phyloP scores from a whole-genome alignment of 2,329 filamentous ascomycete species.

The Alternaria gansuensis region DNA sequence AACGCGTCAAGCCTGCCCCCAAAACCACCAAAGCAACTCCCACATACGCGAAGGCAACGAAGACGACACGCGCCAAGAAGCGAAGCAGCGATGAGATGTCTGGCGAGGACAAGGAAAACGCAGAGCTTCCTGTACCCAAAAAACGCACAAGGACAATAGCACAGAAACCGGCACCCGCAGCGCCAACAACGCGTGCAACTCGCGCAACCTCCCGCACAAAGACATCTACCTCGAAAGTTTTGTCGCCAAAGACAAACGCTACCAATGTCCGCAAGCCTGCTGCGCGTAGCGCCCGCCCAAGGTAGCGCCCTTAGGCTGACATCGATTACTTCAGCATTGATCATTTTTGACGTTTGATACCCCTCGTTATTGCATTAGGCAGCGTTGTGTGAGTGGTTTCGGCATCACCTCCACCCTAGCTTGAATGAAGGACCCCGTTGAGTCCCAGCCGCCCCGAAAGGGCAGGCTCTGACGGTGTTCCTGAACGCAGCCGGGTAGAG shows the following conservation, averaged over 20 bases:
- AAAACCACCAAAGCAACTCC: constrained; percentile 25
- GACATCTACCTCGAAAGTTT: constrained; percentile 24
- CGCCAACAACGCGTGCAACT: constrained; percentile 29
- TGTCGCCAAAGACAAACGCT: constrained; percentile 40
- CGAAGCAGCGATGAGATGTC: constrained; percentile 41
- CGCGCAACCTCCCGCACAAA: constrained; percentile 39
- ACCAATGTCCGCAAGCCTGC: constrained; percentile 29
- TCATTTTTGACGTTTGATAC: constrained; percentile 28
- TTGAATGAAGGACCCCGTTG: constrained; percentile 24
- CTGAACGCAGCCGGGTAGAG: constrained; percentile 25
- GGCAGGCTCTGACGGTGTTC: constrained; percentile 28
- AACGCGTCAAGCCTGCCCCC: constrained; percentile 16
- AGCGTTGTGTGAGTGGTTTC: constrained; percentile 20
- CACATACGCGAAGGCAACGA: constrained; percentile 17
- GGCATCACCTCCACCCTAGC: constrained; percentile 15
- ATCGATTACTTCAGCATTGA: constrained; percentile 18
- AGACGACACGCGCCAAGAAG: constrained; percentile 35
- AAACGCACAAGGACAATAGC: constrained; percentile 29
- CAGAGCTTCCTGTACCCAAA: constrained; percentile 34
- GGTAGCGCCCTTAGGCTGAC: constrained; percentile 32
- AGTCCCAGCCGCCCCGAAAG: constrained; percentile 27
- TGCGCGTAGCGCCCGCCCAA: constrained; percentile 29
- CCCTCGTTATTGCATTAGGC: constrained; percentile 16
- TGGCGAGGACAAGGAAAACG: constrained; percentile 45
- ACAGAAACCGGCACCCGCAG: constrained; percentile 19